These are phyloP conservation scores for Tolypocladium pustulatum DNA, from an alignment of 2,329 filamentous ascomycete species.

Conservation along the genomic window DNA sequence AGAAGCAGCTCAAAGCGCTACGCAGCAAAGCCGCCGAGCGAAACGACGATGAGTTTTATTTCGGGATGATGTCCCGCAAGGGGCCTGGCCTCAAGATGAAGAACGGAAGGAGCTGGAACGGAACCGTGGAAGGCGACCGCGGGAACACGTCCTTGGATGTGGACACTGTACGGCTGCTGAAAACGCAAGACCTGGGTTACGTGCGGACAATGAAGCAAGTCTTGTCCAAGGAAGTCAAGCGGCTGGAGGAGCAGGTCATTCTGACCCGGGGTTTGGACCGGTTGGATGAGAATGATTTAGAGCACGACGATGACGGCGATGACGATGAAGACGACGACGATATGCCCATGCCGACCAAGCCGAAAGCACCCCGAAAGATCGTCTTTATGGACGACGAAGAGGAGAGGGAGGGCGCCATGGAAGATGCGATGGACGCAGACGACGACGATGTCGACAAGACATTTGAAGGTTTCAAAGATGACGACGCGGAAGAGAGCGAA, in stretches of 20 bases:
- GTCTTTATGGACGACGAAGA: conserved; percentile 37
- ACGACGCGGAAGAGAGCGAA: conserved; percentile 17
- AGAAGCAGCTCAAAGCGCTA: conserved; percentile 47
- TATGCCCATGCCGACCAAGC: conserved; percentile 15
- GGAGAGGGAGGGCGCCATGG: conserved; percentile 20
- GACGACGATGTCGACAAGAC: conserved; percentile 10
- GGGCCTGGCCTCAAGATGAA: conserved; percentile 41
- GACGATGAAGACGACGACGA: conserved; percentile 20
- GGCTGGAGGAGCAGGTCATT: conserved; percentile 43
- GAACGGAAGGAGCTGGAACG: conserved; percentile 40
- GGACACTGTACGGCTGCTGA: conserved; percentile 51
- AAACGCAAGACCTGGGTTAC: conserved; percentile 60
- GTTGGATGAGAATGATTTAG: conserved; percentile 22
- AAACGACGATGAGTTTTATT: conserved; percentile 67
- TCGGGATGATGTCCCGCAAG: conserved; percentile 54
- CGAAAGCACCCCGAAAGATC: conserved; percentile 34
- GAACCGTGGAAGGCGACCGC: conserved; percentile 46
- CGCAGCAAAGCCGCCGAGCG: conserved; percentile 51
- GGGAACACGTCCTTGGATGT: conserved; percentile 44
- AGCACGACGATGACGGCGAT: conserved; percentile 19
- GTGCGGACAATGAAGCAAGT: conserved; percentile 52
- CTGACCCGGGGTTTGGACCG: conserved; percentile 27
- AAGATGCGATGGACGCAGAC: conserved; percentile 17
- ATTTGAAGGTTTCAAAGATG: conserved; percentile 3
- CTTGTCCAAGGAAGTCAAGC: conserved; percentile 44